Base-by-base conservation (phyloP, 2,329 filamentous ascomycete genomes). In the Macrophomina phaseolina region DNA sequence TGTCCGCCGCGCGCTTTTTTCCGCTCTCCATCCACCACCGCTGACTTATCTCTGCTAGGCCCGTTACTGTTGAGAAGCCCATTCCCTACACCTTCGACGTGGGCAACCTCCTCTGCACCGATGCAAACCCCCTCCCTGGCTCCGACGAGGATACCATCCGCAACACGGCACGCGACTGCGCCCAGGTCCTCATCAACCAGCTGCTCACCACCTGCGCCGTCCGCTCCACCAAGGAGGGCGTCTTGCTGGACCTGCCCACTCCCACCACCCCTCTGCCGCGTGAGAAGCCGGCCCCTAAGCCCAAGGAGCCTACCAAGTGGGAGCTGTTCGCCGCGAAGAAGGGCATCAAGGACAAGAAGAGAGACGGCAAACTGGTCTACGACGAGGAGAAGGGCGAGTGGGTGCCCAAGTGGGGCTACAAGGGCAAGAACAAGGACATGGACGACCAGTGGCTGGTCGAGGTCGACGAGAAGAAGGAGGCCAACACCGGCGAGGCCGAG, bases 291-390 rank as follows among this genome's bases (percentile, higher is more conserved):
- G 84, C 98, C 8, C 95, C 95, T 0, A 86, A 88, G 66, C 86
- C 89, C 71, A 95, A 94, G 82, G 84, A 90, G 67, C 90, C 90
- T 72, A 98, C 94, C 67, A 97, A 93, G 79, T 99, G 95, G 95
- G 90, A 97, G 83, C 88, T 90, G 75, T 99, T 99, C 82, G 95
- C 95, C 53, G 91, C 89, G 79, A 97, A 97, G 88, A 97, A 97
- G 86, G 95, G 95, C 66, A 98, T 99, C 82, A 92, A 91, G 83
- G 89, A 89, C 80, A 97, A 94, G 87, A 91, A 88, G 71, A 88
- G 91, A 71, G 93, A 95, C 77, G 86, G 88, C 78, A 91, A 97
- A 82, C 82, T 94, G 73, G 88, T 90, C 66, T 98, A 90, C 79
- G 93, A 98, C 79, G 92, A 97, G 80, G 88, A 85, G 67, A 91